phyloP scores from a whole-genome alignment of 495 filamentous ascomycete genomes.

The Geopyxis carbonaria region DNA sequence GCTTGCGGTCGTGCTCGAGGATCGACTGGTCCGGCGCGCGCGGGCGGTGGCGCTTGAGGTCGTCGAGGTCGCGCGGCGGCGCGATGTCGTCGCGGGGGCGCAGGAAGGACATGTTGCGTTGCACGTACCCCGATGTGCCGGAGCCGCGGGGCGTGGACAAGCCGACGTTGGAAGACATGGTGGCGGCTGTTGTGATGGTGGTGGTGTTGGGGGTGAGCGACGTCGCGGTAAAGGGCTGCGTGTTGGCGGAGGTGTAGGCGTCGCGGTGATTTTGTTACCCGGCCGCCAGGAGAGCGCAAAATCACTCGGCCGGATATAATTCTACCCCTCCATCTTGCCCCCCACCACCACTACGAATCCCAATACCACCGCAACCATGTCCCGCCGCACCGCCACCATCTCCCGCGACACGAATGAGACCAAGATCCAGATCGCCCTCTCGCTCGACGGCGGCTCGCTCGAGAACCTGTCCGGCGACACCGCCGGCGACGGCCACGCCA shows the following conservation, averaged over 20 bases:
- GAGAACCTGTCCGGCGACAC: constrained; percentile 34
- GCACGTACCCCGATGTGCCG: constrained; percentile 93
- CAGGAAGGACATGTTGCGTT: constrained; percentile 80
- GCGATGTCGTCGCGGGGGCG: constrained; percentile 52
- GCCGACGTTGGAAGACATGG: constrained; percentile 95
- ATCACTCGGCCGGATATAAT: constrained; percentile 5
- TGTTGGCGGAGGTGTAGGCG: not conserved
- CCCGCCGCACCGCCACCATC: constrained; percentile 52
- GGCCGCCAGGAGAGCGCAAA: too few species aligned
- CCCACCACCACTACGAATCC: constrained; percentile 13
- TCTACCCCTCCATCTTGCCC: constrained; percentile 2
- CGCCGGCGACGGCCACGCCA: constrained; percentile 47
- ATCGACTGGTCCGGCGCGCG: constrained; percentile 82
- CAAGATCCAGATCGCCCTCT: constrained; percentile 80
- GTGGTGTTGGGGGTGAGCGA: constrained; percentile 3
- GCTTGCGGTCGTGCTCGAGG: constrained; percentile 77
- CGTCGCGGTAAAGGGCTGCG: not conserved
- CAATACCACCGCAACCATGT: constrained; percentile 22
- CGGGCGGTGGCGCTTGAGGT: constrained; percentile 43
- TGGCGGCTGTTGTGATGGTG: constrained; percentile 2
- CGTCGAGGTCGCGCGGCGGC: constrained; percentile 49
- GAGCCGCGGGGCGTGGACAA: constrained; percentile 86
- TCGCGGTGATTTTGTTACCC: constrained; percentile 3
- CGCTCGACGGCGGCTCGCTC: constrained; percentile 75
- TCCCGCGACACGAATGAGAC: constrained; percentile 90